phyloP scores from a whole-genome alignment of 306 rosid genomes.

The Malus asiatica region DNA sequence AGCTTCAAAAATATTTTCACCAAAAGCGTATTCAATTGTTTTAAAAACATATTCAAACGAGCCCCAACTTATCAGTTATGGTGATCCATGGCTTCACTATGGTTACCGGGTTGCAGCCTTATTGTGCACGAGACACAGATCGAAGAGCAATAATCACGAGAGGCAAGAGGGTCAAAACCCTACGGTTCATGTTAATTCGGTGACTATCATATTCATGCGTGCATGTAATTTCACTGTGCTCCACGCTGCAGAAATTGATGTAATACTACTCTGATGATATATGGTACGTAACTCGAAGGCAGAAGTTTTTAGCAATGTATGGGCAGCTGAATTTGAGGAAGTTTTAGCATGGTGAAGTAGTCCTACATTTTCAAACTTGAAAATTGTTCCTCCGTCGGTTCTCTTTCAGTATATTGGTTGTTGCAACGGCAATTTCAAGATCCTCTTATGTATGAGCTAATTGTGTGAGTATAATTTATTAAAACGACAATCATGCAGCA shows the following conservation, averaged over 20 bases:
- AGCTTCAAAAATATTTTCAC: too few relatives aligned
- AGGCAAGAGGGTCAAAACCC: constrained; percentile 12
- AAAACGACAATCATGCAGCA: not conserved
- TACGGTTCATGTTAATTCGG: constrained; percentile 14
- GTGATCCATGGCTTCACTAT: not conserved
- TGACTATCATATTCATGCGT: not conserved
- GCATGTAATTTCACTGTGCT: not conserved
- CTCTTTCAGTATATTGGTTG: not conserved
- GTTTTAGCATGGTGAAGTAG: not conserved
- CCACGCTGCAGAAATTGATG: not conserved
- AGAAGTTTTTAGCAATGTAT: not conserved
- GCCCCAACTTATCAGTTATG: not conserved
- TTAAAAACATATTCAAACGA: too few relatives aligned
- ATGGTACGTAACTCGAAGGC: not conserved
- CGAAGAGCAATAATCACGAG: not conserved
- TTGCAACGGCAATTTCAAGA: not conserved
- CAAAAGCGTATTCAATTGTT: too few relatives aligned
- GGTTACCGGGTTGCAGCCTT: not conserved
- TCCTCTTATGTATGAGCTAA: not conserved
- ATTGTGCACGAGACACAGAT: not conserved
- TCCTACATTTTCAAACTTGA: not conserved
- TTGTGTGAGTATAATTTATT: too few relatives aligned
- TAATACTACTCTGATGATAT: not conserved
- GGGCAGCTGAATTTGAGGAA: not conserved
- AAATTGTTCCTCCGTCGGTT: not conserved